Conservation (phyloP, 192 early-diverging fungal genomes). For the Gaertneriomyces semiglobifer region DNA sequence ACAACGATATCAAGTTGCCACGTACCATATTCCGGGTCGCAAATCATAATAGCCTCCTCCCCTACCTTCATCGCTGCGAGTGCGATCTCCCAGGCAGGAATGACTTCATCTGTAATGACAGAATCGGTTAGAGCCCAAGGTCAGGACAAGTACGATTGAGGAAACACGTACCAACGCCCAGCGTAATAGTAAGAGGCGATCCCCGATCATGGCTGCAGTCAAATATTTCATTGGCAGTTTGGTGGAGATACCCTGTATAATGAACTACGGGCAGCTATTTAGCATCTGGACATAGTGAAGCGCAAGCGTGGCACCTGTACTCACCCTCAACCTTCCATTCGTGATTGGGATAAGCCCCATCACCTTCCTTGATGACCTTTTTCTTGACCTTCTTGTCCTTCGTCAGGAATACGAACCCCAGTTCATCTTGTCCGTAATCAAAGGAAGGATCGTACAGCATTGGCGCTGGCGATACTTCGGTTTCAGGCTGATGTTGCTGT, state of each 20-base stretch:
- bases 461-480: background rate
- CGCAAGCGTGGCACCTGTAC: too few relatives aligned
- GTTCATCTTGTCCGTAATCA: background rate
- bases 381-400: constrained; percentile 22
- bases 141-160: background rate
- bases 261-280: constrained; percentile 24
- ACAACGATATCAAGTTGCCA: background rate
- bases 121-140: background rate
- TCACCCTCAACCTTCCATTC: too few relatives aligned
- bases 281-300: too few relatives aligned
- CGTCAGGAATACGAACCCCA: background rate
- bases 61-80: constrained; percentile 63
- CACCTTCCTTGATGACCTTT: constrained; percentile 10
- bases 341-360: background rate
- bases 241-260: constrained; percentile 41
- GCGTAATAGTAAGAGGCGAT: constrained; percentile 64
- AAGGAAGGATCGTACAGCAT: constrained; percentile 1
- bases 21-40: constrained; percentile 57
- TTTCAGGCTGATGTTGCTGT: too few relatives aligned
- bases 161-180: constrained; percentile 27
- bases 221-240: constrained; percentile 28
- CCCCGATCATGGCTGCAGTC: constrained; percentile 39
- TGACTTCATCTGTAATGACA: constrained; percentile 43
- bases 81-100: constrained; percentile 72
- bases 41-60: constrained; percentile 61